Evolutionary conservation across 495 filamentous ascomycete genomes (phyloP).

Genomic region (Penicillium egyptiacum): DNA sequence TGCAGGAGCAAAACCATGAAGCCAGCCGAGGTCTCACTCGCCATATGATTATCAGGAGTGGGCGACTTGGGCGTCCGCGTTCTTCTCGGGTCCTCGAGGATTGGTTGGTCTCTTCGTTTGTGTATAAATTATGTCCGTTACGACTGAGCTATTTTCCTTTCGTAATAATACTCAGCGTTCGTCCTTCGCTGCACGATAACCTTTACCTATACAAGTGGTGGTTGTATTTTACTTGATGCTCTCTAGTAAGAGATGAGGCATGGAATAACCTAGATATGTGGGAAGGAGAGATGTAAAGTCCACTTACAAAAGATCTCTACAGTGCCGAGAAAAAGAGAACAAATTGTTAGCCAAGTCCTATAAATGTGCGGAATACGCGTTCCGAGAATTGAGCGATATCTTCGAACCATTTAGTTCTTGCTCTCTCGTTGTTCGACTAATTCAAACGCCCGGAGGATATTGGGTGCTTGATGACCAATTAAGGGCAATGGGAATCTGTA

Average conservation of each 20-base stretch:
- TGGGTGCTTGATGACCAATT: constrained; percentile 13
- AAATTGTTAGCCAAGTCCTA: no score
- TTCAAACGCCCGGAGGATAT: constrained; percentile 24
- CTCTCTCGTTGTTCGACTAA: background rate
- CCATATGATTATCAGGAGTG: background rate
- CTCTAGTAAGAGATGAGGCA: no score
- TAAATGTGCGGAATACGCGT: no score
- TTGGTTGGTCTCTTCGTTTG: background rate
- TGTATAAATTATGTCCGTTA: constrained; percentile 9
- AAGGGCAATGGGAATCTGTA: constrained; percentile 12
- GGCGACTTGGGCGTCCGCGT: background rate
- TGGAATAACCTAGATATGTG: background rate
- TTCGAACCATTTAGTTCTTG: background rate
- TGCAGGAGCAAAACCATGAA: background rate
- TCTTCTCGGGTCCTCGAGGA: background rate
- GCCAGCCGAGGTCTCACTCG: background rate
- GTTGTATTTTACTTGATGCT: no score
- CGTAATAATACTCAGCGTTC: background rate
- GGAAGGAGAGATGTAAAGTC: no score
- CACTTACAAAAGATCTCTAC: no score
- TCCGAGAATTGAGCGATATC: background rate
- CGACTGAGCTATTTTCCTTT: background rate
- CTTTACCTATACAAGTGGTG: background rate
- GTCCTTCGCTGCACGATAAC: background rate
- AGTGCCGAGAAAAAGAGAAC: no score